Conservation (phyloP, 1,284 basidiomycete genomes). For the Cronartium ribicola region DNA sequence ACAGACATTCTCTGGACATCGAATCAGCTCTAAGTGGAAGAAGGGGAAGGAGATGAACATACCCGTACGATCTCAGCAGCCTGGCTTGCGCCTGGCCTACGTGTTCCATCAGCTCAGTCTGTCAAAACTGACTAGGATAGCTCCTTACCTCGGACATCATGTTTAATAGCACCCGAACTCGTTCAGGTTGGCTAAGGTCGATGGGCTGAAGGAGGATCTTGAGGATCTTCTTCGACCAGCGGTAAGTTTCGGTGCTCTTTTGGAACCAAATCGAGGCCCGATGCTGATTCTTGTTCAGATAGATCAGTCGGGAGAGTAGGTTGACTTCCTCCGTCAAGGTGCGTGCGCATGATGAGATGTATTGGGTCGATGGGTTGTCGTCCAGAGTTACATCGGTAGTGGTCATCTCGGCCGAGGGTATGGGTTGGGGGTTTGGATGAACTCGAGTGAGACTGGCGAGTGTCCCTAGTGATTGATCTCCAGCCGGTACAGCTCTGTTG, state of each 20-base stretch:
- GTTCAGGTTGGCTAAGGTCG: not conserved
- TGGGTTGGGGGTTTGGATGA: no score
- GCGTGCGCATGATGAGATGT: not conserved
- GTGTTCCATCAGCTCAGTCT: not conserved
- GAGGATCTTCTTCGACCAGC: conserved; percentile 13
- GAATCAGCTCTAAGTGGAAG: not conserved
- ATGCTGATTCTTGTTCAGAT: conserved; percentile 18
- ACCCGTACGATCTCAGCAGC: conserved; percentile 15
- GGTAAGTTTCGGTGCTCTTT: not conserved
- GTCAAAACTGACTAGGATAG: not conserved
- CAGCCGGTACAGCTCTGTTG: no score
- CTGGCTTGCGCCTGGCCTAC: not conserved
- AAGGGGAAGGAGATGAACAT: not conserved
- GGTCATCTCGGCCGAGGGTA: no score
- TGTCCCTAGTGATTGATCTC: no score
- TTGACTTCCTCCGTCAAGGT: conserved; percentile 8
- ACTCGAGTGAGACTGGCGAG: no score
- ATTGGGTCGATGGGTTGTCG: not conserved
- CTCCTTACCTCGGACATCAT: not conserved
- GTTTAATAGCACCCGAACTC: not conserved
- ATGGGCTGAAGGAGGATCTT: not conserved
- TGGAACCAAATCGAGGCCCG: conserved; percentile 16
- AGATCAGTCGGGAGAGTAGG: conserved; percentile 8
- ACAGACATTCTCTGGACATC: no score
- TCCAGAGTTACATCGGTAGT: no score